A percentile compares a stretch with the other conserved stretches of the same genome.
Evolutionary conservation across 768 basidiomycete species (phyloP).

Genomic region (Suillus weaverae): DNA sequence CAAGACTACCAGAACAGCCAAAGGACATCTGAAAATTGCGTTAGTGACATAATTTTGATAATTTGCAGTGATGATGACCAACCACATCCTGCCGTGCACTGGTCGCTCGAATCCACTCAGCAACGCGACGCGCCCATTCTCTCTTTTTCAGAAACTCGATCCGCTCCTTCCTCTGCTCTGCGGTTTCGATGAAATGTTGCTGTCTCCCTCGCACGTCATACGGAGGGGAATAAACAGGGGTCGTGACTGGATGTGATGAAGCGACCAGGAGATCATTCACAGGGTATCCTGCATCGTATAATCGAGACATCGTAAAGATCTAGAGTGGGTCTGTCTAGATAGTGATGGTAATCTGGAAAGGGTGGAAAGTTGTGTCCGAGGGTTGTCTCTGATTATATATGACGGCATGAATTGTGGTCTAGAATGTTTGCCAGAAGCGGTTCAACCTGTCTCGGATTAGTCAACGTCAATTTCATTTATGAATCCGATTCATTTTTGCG

Average conservation of each 20-base stretch:
- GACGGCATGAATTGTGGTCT: constrained; percentile 6
- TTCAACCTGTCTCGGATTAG: constrained; percentile 9
- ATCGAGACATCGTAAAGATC: background rate
- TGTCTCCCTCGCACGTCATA: constrained; percentile 48
- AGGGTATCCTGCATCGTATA: constrained; percentile 1
- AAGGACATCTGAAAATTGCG: constrained; percentile 16
- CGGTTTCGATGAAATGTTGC: constrained; percentile 44
- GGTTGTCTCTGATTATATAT: constrained; percentile 11
- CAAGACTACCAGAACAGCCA: constrained; percentile 15
- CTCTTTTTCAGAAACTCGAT: constrained; percentile 51
- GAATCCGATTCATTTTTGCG: background rate
- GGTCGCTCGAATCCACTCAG: constrained; percentile 38
- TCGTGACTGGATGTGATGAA: constrained; percentile 21
- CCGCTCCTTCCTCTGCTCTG: constrained; percentile 49
- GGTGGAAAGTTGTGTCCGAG: constrained; percentile 12
- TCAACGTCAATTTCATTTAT: constrained; percentile 11
- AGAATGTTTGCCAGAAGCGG: constrained; percentile 11
- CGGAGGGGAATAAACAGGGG: constrained; percentile 26
- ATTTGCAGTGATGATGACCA: background rate
- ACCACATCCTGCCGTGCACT: constrained; percentile 29
- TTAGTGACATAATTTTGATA: background rate
- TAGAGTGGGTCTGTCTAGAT: background rate
- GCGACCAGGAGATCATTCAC: constrained; percentile 5
- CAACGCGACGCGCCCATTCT: constrained; percentile 42
- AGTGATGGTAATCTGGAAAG: constrained; percentile 1